A percentile compares a stretch with the other conserved stretches of the same genome.
Conservation (phyloP, 305 asterid genomes). For the Caryopteris hybrid region DNA sequence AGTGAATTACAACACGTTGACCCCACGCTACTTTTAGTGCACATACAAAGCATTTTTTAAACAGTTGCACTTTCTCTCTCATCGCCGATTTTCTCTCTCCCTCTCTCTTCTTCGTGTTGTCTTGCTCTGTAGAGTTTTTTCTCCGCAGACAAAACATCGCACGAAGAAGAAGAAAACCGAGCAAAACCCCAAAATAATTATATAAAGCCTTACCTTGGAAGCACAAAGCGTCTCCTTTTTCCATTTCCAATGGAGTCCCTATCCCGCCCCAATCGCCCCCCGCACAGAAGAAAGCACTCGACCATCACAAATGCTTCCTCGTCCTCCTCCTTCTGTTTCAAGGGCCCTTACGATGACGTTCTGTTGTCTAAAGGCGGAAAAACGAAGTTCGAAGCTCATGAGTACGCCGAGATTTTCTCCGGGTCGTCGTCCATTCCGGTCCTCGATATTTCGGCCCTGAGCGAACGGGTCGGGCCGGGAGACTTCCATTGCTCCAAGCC, state of each 20-base stretch:
- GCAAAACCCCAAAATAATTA: not conserved
- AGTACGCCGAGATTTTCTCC: constrained; percentile 73
- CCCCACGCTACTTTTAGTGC: constrained; percentile 10
- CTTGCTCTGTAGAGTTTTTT: constrained; percentile 32
- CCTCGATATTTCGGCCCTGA: constrained; percentile 62
- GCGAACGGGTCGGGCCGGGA: constrained; percentile 26
- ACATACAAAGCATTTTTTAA: constrained; percentile 3
- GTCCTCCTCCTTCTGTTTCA: constrained; percentile 44
- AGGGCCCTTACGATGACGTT: constrained; percentile 66
- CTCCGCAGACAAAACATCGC: constrained; percentile 29
- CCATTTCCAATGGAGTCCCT: constrained; percentile 52
- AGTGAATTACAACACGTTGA: constrained; percentile 5
- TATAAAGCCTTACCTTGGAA: constrained; percentile 14
- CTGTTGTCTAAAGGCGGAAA: constrained; percentile 24
- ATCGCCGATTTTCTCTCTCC: not conserved
- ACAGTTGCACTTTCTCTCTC: constrained; percentile 25
- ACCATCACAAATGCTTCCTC: constrained; percentile 25
- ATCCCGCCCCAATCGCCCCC: constrained; percentile 57
- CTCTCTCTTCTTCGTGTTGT: constrained; percentile 25
- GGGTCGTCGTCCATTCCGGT: constrained; percentile 70
- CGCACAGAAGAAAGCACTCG: constrained; percentile 53
- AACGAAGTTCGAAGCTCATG: constrained; percentile 32
- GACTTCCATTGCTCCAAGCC: constrained; percentile 36
- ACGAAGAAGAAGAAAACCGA: not conserved
- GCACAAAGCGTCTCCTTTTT: not conserved